Evolutionary conservation across 306 rosid species (phyloP).

Genomic region (Prunus salicina): DNA sequence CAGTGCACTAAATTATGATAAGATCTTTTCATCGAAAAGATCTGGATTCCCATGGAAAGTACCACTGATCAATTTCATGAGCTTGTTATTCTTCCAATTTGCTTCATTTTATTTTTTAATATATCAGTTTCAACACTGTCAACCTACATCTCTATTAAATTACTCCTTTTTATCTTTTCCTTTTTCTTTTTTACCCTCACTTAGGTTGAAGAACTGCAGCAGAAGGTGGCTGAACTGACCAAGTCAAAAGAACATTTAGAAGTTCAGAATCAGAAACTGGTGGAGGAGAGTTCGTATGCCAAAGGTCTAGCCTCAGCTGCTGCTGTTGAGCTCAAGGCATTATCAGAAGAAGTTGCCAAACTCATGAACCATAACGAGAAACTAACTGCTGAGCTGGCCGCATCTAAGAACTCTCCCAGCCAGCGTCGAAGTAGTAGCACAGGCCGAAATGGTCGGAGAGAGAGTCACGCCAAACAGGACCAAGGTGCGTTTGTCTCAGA

Average conservation of each 20-base stretch:
- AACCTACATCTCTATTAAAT: constrained; percentile 7
- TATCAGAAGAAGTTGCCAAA: constrained; percentile 94
- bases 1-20: background rate
- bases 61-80: background rate
- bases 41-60: background rate
- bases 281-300: constrained; percentile 94
- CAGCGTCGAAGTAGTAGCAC: constrained; percentile 54
- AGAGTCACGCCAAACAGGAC: constrained; percentile 54
- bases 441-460: constrained; percentile 76
- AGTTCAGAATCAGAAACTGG: constrained; percentile 74
- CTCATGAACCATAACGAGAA: constrained; percentile 89
- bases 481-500: constrained; percentile 56
- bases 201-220: constrained; percentile 71
- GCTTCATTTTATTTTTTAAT: constrained; percentile 7
- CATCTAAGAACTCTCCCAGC: constrained; percentile 65
- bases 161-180: background rate
- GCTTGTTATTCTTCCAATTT: background rate
- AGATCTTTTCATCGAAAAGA: background rate
- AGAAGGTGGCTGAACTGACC: constrained; percentile 55
- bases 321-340: constrained; percentile 97
- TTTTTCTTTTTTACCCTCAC: constrained; percentile 20
- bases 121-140: constrained; percentile 10
- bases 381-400: constrained; percentile 64
- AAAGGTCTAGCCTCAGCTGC: constrained; percentile 99
- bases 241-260: constrained; percentile 77